A percentile compares a stretch with the other conserved stretches of the same genome.
Evolutionary conservation across 2,329 filamentous ascomycete genomes (phyloP).

Genomic region (Colletotrichum spaethianum): DNA sequence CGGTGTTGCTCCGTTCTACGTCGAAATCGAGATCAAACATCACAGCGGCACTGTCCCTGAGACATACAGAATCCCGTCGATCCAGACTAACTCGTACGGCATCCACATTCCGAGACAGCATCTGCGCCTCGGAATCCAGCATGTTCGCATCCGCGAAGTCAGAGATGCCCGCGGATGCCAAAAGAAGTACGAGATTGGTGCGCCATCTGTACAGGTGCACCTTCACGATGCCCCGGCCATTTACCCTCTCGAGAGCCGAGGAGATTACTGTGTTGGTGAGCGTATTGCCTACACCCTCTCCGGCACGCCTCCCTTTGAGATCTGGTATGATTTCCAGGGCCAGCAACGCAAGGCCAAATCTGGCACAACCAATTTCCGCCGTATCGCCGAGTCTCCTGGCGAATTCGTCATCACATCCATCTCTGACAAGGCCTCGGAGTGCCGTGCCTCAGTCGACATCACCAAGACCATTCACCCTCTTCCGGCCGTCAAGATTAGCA

Average conservation of each 20-base stretch:
- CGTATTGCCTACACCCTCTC: conserved; percentile 92
- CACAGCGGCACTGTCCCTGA: conserved; percentile 86
- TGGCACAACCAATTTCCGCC: conserved; percentile 86
- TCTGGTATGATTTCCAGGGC: conserved; percentile 91
- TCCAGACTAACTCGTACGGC: conserved; percentile 80
- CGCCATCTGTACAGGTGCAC: conserved; percentile 87
- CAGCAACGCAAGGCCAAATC: conserved; percentile 84
- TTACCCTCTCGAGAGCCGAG: conserved; percentile 85
- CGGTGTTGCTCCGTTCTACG: conserved; percentile 87
- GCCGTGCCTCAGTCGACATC: conserved; percentile 83
- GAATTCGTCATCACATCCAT: conserved; percentile 90
- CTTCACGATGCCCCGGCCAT: conserved; percentile 95
- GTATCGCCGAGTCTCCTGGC: conserved; percentile 92
- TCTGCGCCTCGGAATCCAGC: conserved; percentile 89
- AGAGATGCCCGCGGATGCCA: conserved; percentile 90
- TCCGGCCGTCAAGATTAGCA: conserved; percentile 90
- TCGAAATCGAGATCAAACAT: conserved; percentile 95
- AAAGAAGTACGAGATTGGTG: conserved; percentile 78
- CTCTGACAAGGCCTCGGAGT: conserved; percentile 90
- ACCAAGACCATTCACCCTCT: conserved; percentile 90
- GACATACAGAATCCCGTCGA: conserved; percentile 84
- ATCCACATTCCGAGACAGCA: conserved; percentile 88
- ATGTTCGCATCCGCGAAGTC: conserved; percentile 90
- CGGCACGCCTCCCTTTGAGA: conserved; percentile 91
- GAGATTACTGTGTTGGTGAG: conserved; percentile 96